Evolutionary conservation across 371 early-diverging fungal genomes (phyloP), one percentile per base, ranked within the genome.

Genomic region (Mortierella sp.): DNA sequence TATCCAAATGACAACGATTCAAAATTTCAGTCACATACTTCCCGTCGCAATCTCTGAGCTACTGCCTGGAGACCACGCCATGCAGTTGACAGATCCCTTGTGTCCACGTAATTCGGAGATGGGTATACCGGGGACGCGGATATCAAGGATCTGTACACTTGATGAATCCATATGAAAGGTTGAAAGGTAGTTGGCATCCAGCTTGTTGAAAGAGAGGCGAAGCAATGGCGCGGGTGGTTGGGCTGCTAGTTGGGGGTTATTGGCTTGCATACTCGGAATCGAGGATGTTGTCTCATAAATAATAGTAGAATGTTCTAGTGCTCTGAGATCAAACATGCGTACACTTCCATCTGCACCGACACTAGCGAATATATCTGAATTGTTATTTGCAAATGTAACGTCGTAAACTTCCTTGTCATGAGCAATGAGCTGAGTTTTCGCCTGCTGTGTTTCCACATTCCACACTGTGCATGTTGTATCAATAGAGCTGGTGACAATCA

Each of bases 391-490:
- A 84, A 97, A 99, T 2, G 95, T 92, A 32, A 98, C 98, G 81
- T 99, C 99, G 85, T 93, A 98, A 12, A 99, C 98, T 72, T 98
- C 97, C 70, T 92, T 91, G 83, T 99, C 99, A 83, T 99, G 99
- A 0, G 98, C 98, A 86, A 99, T 98, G 52, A 99, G 88, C 77
- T 98, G 98, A 3, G 99, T 97, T 78, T 97, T 99, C 37, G 96
- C 95, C 85, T 97, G 96, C 61, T 90, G 92, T 11, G 96, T 95
- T 87, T 91, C 94, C 11, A 98, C 90, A 76, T 98, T 96, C 99
- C 99, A 99, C 3, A 98, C 94, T 2, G 98, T 97, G 83, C 99
- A 99, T 14, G 99, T 99, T 0, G 99, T 99, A 78, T 99, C 98
- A 57, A 98, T 95, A 68, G 95, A 94, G 37, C 95, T 92, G 2